Base-by-base conservation (phyloP, 805 yeast genomes). In the Starmerella ratchasimensis region DNA sequence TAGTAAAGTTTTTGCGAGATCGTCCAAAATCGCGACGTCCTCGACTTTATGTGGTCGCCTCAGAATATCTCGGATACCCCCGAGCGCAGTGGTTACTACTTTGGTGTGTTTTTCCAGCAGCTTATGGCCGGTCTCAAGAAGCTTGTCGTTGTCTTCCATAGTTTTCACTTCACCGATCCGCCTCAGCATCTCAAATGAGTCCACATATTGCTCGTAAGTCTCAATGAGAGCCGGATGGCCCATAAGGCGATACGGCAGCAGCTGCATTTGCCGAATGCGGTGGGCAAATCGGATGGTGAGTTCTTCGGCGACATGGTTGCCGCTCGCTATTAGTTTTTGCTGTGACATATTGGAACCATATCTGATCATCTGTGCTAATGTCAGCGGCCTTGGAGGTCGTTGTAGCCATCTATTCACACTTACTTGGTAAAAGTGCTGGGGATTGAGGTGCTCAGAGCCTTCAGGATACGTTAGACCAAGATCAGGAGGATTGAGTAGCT, bases 201-300 rank as follows among this genome's bases (percentile, higher is more conserved):
- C 76, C 54, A 82, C 80, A 56, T 88, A 88, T 43, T 83, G 73
- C 54, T 83, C 94, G 57, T 88, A 88, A 17, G 86, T 90, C 50
- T 79, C 81, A 9, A 79, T 77, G 47, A 90, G 64, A 59, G 88
- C 94, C 52, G 72, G 78, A 56, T 88, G 88, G 55, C 80, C 77
- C 28, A 81, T 79, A 10, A 84, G 80, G 17, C 77, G 76, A 60
- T 76, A 88, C 1, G 95, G 95, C 39, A 88, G 59, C 6, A 66
- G 64, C 56, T 88, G 97, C 55, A 88, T 63, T 41, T 81, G 86
- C 47, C 76, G 61, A 22, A 88, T 68, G 36, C 90, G 71, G 58
- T 80, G 70, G 4, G 94, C 86, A 45, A 88, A 66, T 49, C 98
- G 63, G 16, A 80, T 74, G 5, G 94, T 84, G 20, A 90, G 61